Conservation (phyloP, 768 basidiomycete species). For the Mycena metata region DNA sequence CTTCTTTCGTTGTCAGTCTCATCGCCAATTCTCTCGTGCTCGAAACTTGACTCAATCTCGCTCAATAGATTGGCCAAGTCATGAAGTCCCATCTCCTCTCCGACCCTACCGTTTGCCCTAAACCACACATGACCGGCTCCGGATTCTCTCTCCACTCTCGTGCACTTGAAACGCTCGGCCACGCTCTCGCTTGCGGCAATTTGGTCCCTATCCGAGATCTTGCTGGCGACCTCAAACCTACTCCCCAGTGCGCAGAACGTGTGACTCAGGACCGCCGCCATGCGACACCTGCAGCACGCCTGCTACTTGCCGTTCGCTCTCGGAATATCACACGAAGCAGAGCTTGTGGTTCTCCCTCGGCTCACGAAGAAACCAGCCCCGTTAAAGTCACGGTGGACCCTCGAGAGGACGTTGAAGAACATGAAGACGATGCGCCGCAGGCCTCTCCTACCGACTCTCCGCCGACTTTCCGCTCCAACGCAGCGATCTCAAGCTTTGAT, state of each 20-base stretch:
- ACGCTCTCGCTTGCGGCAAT: background rate
- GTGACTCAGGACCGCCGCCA: constrained; percentile 14
- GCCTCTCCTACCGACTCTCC: background rate
- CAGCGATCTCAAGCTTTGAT: background rate
- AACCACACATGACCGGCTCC: constrained; percentile 17
- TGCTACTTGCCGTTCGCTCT: constrained; percentile 21
- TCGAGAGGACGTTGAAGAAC: background rate
- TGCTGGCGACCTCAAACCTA: constrained; percentile 13
- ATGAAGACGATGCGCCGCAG: constrained; percentile 6
- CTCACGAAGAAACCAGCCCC: background rate
- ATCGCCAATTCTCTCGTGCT: background rate
- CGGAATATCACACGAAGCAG: constrained; percentile 16
- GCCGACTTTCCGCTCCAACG: background rate
- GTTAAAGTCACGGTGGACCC: background rate
- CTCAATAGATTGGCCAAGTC: constrained; percentile 19
- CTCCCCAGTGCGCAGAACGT: constrained; percentile 25
- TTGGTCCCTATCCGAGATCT: constrained; percentile 14
- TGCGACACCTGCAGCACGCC: constrained; percentile 2
- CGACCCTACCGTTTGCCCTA: constrained; percentile 11
- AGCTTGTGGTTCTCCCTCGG: background rate
- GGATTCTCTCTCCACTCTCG: constrained; percentile 20
- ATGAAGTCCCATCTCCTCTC: constrained; percentile 27
- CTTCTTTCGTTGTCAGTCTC: constrained; percentile 25
- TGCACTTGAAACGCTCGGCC: constrained; percentile 17
- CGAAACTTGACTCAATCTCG: background rate